phyloP scores from a whole-genome alignment of 2,329 filamentous ascomycete genomes.

The Lomentospora prolificans region DNA sequence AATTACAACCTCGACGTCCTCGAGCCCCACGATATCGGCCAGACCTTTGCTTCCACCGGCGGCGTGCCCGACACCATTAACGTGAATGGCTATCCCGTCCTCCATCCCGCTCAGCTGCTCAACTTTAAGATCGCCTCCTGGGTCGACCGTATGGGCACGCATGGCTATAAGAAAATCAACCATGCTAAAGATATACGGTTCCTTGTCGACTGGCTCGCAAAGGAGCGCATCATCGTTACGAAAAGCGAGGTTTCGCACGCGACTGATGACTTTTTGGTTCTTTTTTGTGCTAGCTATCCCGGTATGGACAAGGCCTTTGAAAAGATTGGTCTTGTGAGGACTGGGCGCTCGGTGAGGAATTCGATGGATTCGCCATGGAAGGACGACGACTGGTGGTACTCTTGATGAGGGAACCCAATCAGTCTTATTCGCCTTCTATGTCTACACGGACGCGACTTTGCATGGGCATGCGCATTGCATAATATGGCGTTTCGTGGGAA shows the following conservation, averaged over 20 bases:
- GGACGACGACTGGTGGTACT: background rate
- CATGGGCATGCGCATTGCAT: no score
- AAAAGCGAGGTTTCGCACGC: slow-evolving; percentile 3
- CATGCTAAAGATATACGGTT: slow-evolving; percentile 6
- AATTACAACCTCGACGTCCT: slow-evolving; percentile 8
- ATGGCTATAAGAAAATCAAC: slow-evolving; percentile 5
- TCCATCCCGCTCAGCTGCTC: slow-evolving; percentile 5
- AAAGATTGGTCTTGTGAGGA: slow-evolving; percentile 6
- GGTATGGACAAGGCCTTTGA: slow-evolving; percentile 3
- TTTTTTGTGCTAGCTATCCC: slow-evolving; percentile 5
- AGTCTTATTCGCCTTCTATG: no score
- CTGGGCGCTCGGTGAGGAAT: slow-evolving; percentile 5
- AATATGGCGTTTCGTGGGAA: no score
- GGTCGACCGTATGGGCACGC: slow-evolving; percentile 1
- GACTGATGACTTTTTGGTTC: slow-evolving; percentile 6
- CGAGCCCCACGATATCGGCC: slow-evolving; percentile 6
- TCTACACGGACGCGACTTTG: no score
- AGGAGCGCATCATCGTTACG: background rate
- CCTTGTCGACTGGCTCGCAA: slow-evolving; percentile 7
- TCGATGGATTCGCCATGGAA: slow-evolving; percentile 1
- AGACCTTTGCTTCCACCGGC: background rate
- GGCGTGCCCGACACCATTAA: background rate
- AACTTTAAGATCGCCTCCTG: slow-evolving; percentile 7
- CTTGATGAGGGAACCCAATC: background rate
- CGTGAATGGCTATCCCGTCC: background rate